A percentile compares a stretch with the other conserved stretches of the same genome.
These are phyloP conservation scores for Somion occarium DNA, from an alignment of 1,284 basidiomycete species.

Conservation along the genomic window DNA sequence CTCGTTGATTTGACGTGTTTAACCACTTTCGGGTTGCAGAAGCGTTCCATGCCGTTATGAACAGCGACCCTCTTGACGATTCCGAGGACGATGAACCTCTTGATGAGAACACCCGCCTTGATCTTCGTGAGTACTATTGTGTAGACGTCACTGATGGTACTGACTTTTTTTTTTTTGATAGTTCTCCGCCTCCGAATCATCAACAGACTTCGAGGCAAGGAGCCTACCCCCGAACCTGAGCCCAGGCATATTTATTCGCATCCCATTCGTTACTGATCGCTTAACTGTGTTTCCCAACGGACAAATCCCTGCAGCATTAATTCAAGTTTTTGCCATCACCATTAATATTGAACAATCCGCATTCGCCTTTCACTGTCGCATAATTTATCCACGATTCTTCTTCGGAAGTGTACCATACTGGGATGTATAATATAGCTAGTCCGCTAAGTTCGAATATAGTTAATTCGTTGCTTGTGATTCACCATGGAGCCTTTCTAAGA, in stretches of 20 bases:
- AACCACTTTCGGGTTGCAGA: constrained; percentile 32
- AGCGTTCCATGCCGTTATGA: constrained; percentile 51
- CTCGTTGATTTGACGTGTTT: neutral
- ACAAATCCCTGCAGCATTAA: no score
- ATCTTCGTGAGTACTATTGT: constrained; percentile 20
- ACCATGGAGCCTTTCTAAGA: no score
- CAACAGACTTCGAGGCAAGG: constrained; percentile 46
- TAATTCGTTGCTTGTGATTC: no score
- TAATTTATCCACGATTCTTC: neutral
- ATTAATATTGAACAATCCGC: neutral
- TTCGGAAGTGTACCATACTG: neutral
- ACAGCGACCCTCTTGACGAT: constrained; percentile 46
- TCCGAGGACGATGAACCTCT: constrained; percentile 53
- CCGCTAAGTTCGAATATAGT: no score
- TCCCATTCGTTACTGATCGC: no score
- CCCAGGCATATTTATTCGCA: constrained; percentile 4
- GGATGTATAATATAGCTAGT: neutral
- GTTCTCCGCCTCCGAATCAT: constrained; percentile 56
- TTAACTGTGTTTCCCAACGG: no score
- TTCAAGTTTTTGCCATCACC: no score
- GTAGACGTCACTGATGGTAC: neutral
- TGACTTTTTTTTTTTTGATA: constrained; percentile 22
- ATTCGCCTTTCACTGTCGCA: neutral
- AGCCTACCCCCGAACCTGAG: constrained; percentile 39
- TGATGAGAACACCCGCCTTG: constrained; percentile 50